Base-by-base conservation (phyloP, 1,284 basidiomycete genomes). In the Rhodotorula sp. region DNA sequence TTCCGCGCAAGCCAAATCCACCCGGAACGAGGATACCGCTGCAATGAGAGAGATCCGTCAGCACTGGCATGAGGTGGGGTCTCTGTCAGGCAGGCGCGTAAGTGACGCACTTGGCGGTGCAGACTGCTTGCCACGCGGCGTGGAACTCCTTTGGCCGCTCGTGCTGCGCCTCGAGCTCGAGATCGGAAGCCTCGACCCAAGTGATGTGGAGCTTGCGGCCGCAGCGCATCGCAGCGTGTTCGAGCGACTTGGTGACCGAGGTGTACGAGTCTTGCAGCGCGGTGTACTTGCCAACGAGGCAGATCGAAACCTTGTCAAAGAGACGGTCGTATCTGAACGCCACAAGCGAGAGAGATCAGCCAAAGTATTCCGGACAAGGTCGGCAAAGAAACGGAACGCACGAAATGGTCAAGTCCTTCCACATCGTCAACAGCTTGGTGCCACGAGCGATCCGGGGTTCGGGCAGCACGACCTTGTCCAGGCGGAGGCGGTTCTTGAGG, bases 191-290 rank as follows among this genome's bases (percentile, higher is more conserved):
- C 79, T 98, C 94, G 51, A 98, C 93, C 95, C 95, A 98, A 78
- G 91, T 86, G 42, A 96, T 84, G 67, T 85, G 84, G 55, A 97
- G 85, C 80, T 91, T 95, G 71, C 92, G 85, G 70, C 89, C 89
- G 73, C 95, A 91, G 61, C 92, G 87, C 83, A 99, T 91, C 0
- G 94, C 91, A 8, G 95, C 93, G 82, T 99, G 95, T 81, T 99
- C 95, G 55, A 99, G 86, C 37, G 96, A 88, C 84, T 99, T 99
- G 79, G 90, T 90, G 64, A 99, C 96, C 49, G 91, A 94, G 91
- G 98, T 98, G 82, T 99, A 99, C 49, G 94, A 97, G 82, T 99
- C 95, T 81, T 95, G 91, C 63, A 99, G 84, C 71, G 94, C 89
- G 10, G 94, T 98, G 83, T 99, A 99, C 83, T 99, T 99, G 63